Evolutionary conservation across 2,329 filamentous ascomycete genomes (phyloP).

Genomic region (Aspergillus pseudoviridinutans): DNA sequence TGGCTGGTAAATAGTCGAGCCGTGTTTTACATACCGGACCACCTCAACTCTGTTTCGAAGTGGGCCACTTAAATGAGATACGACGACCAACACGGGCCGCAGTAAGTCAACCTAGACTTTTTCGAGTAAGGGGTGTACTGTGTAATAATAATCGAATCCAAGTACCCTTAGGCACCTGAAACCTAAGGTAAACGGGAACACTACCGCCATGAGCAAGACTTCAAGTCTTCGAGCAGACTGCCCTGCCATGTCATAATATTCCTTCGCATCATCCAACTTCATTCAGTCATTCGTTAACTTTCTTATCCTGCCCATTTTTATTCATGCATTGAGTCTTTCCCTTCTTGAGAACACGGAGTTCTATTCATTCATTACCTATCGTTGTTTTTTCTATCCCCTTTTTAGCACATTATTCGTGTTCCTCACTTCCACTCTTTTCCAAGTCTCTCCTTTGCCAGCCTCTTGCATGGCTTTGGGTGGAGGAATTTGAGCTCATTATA

Average conservation of each 20-base stretch:
- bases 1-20: background rate
- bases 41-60: background rate
- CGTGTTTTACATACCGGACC: background rate
- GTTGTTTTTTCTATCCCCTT: slow-evolving; percentile 12
- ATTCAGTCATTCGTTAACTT: slow-evolving; percentile 29
- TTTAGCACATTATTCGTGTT: slow-evolving; percentile 1
- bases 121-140: background rate
- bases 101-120: background rate
- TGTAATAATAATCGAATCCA: background rate
- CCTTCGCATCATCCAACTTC: slow-evolving; percentile 22
- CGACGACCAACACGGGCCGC: background rate
- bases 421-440: slow-evolving; percentile 2
- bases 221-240: slow-evolving; percentile 8
- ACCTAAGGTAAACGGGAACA: background rate
- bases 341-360: slow-evolving; percentile 4
- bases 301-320: slow-evolving; percentile 13
- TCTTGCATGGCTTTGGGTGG: slow-evolving; percentile 6
- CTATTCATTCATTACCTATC: slow-evolving; percentile 7
- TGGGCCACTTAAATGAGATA: background rate
- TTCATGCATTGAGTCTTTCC: slow-evolving; percentile 8
- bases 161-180: background rate
- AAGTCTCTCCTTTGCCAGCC: slow-evolving; percentile 8
- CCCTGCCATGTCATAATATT: slow-evolving; percentile 22
- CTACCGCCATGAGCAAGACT: background rate
- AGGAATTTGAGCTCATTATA: slow-evolving; percentile 1